A percentile compares a stretch with the other conserved stretches of the same genome.
phyloP scores from a whole-genome alignment of 495 filamentous ascomycete genomes.

The Xylaria cubensis region DNA sequence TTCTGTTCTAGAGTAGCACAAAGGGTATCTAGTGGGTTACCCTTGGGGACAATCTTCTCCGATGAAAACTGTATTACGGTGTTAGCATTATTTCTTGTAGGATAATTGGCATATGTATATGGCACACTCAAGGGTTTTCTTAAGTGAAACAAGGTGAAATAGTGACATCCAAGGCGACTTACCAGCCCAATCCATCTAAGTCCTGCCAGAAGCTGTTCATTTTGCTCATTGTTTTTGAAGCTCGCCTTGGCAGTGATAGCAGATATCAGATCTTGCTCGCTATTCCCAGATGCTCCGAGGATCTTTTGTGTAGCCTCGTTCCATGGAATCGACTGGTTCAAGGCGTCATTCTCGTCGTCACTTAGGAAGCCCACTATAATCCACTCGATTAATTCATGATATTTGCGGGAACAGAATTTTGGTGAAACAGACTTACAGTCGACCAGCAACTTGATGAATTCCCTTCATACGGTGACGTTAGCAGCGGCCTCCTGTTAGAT shows the following conservation, averaged over 20 bases:
- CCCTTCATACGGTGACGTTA: conserved; percentile 30
- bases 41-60: conserved; percentile 71
- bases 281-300: conserved; percentile 66
- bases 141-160: neutral
- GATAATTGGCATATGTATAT: neutral
- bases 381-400: neutral
- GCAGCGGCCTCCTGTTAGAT: neutral
- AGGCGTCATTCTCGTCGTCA: conserved; percentile 65
- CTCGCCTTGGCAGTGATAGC: conserved; percentile 77
- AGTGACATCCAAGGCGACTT: neutral
- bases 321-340: conserved; percentile 73
- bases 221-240: conserved; percentile 75
- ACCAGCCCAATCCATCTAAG: conserved; percentile 82
- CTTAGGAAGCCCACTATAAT: conserved; percentile 64
- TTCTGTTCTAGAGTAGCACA: conserved; percentile 90
- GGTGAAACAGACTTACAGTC: conserved; percentile 66
- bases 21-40: conserved; percentile 86
- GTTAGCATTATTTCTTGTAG: neutral
- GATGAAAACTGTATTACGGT: conserved; percentile 64
- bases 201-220: conserved; percentile 75
- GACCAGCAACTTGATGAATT: conserved; percentile 85
- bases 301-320: conserved; percentile 81
- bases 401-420: neutral
- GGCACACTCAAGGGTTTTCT: neutral
- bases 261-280: conserved; percentile 69